phyloP scores from a whole-genome alignment of 2,329 filamentous ascomycete genomes.

The Fusarium redolens region DNA sequence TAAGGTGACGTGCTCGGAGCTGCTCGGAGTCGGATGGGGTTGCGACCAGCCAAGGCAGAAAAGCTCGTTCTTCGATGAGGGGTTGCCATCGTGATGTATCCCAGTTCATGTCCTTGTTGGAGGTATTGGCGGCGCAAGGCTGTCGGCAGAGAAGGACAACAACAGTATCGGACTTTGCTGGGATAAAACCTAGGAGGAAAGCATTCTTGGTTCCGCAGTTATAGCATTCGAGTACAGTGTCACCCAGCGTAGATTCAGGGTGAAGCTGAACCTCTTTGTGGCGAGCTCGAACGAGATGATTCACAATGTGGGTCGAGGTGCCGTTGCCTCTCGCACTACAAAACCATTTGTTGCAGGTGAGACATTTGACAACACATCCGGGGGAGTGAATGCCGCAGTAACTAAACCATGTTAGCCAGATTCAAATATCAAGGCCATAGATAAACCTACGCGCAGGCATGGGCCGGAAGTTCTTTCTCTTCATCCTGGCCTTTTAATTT shows the following conservation, averaged over 20 bases:
- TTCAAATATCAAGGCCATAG: conserved; percentile 6
- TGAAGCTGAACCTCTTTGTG: conserved; percentile 99
- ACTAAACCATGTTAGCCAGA: conserved; percentile 58
- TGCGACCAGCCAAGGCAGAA: conserved; percentile 91
- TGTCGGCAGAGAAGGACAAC: conserved; percentile 97
- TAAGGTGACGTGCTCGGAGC: conserved; percentile 91
- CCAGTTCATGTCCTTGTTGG: conserved; percentile 99
- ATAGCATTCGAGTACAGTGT: conserved; percentile 98
- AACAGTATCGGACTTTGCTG: conserved; percentile 97
- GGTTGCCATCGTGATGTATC: conserved; percentile 98
- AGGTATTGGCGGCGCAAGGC: conserved; percentile 93
- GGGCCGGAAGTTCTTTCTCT: conserved; percentile 89
- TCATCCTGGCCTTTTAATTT: conserved; percentile 72
- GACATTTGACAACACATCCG: conserved; percentile 93
- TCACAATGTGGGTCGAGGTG: conserved; percentile 97
- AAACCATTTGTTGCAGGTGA: conserved; percentile 98
- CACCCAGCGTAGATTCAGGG: conserved; percentile 89
- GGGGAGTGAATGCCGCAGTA: conserved; percentile 99
- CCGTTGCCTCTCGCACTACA: conserved; percentile 97
- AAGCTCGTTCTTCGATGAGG: conserved; percentile 95
- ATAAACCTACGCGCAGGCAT: conserved; percentile 89
- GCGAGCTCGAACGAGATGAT: conserved; percentile 94
- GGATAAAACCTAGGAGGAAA: conserved; percentile 96
- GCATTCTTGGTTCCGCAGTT: conserved; percentile 99
- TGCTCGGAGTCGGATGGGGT: conserved; percentile 94